These are phyloP conservation scores for Camelina neglecta DNA, from an alignment of 345 rosid genomes.

Conservation along the genomic window DNA sequence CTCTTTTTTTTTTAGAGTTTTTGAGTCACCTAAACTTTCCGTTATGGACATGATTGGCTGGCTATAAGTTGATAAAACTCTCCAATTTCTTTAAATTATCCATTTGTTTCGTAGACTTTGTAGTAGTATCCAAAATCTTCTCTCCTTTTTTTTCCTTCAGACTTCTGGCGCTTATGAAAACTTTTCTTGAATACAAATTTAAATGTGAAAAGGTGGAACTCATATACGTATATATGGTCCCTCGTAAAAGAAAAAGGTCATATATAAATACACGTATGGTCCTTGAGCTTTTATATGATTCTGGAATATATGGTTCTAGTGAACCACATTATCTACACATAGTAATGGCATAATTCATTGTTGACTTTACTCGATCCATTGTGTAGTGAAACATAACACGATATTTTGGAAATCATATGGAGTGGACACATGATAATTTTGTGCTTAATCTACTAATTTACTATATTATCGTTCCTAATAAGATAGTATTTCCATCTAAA, in stretches of 20 bases:
- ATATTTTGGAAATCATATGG: neutral
- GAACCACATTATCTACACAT: constrained; percentile 18
- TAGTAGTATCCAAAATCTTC: constrained; percentile 1
- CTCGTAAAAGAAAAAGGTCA: constrained; percentile 23
- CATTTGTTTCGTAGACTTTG: constrained; percentile 12
- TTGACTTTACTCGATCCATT: constrained; percentile 13
- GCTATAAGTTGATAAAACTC: constrained; percentile 28
- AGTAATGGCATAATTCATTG: constrained; percentile 2
- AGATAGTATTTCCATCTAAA: too few species aligned
- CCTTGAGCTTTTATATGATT: constrained; percentile 35
- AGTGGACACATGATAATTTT: neutral
- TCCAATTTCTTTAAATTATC: constrained; percentile 38
- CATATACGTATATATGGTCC: constrained; percentile 31
- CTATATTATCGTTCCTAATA: neutral
- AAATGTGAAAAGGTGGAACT: constrained; percentile 12
- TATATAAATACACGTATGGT: constrained; percentile 3
- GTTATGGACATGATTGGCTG: constrained; percentile 34
- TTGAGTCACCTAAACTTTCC: constrained; percentile 32
- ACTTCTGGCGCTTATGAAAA: constrained; percentile 23
- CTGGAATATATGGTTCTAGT: constrained; percentile 36
- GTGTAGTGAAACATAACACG: constrained; percentile 2
- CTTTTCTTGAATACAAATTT: neutral
- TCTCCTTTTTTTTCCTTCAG: constrained; percentile 2
- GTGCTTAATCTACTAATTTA: neutral
- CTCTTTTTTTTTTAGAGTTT: constrained; percentile 12